Base-by-base conservation (phyloP, 139 green algal species). In the Chlamydomonas asymmetrica region DNA sequence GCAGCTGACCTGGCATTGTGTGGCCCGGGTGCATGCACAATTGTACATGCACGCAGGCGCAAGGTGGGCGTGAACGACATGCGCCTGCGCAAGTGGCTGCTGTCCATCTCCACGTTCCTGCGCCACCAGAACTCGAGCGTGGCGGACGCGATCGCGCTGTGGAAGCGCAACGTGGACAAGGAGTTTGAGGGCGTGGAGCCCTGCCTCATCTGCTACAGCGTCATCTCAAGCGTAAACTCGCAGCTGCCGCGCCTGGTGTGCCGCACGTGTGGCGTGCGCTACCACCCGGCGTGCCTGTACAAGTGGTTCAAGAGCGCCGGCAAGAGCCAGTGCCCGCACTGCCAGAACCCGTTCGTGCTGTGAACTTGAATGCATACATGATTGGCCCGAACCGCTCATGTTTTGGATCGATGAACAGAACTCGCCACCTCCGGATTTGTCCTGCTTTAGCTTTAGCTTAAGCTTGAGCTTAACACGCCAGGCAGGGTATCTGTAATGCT, bases 121-220 rank as follows among this genome's bases (percentile, higher is more conserved):
- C 87, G 88, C 49, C 85, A 88, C 73, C 88, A 95, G 75, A 97
- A 96, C 72, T 87, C 93, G 22, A 76, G 83, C 20, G 79, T 98
- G 29, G 82, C 86, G 27, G 89, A 96, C 29, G 95, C 90, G 2
- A 80, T 99, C 32, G 50, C 39, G 16, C 74, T 96, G 66, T 99
- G 96, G 96, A 88, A 89, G 71, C 71, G 75, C 49, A 97, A 96
- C 68, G 78, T 97, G 2, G 88, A 93, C 50, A 67, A 69, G 31
- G 81, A 88, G 52, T 89, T 84, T 72, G 79, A 63, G 63, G 91
- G 91, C 63, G 85, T 97, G 63, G 93, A 98, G 83, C 85, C 95
- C 43, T 99, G 96, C 85, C 88, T 98, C 9, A 98, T 99, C 80
- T 99, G 96, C 86, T 98, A 97, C 88, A 82, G 65, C 32, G 90